Conservation (phyloP, 768 basidiomycete species). For the Suillus subluteus region DNA sequence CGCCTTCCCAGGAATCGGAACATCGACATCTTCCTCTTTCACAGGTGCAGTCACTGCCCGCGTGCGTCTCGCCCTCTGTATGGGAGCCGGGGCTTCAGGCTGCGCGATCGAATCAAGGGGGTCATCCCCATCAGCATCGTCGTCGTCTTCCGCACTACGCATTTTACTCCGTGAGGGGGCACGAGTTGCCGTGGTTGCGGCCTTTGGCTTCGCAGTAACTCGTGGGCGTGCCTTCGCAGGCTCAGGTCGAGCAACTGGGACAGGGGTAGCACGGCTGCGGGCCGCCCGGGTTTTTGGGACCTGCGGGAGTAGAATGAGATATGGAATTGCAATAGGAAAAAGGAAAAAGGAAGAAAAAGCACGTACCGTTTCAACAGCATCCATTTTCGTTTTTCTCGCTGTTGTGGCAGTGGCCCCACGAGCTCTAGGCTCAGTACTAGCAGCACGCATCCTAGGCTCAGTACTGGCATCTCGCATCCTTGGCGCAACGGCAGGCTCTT, state of each 20-base stretch:
- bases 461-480: not conserved
- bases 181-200: conserved; percentile 6
- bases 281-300: not conserved
- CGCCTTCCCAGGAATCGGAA: conserved; percentile 1
- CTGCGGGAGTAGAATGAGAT: not conserved
- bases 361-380: not conserved
- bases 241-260: conserved; percentile 8
- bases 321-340: too few relatives aligned
- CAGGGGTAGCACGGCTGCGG: not conserved
- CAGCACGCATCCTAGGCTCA: not conserved
- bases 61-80: conserved; percentile 10
- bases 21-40: conserved; percentile 15
- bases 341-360: not conserved
- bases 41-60: conserved; percentile 9
- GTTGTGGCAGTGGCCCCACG: not conserved
- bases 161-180: not conserved
- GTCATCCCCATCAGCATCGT: conserved; percentile 14
- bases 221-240: conserved; percentile 11
- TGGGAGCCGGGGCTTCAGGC: conserved; percentile 8
- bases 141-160: conserved; percentile 1
- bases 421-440: conserved; percentile 3
- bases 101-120: conserved; percentile 17
- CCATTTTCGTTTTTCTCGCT: conserved; percentile 3
- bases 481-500: conserved; percentile 11
- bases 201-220: conserved; percentile 9